Evolutionary conservation across 805 yeast species (phyloP), one percentile per base, ranked within the genome.

Genomic region (Metschnikowia lachancei): DNA sequence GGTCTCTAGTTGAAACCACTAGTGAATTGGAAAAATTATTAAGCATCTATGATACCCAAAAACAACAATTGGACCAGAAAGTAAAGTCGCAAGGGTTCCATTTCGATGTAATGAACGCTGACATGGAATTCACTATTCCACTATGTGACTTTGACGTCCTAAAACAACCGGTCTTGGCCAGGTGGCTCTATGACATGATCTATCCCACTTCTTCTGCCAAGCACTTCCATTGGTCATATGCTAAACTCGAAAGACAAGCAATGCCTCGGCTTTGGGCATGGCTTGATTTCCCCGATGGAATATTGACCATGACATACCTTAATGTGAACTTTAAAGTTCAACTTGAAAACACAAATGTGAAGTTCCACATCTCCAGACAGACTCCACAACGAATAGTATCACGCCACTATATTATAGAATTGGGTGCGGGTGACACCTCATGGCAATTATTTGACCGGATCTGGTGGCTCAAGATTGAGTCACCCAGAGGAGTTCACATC

Each of bases 181-280:
- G 70, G 22, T 61, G 64, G 47, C 43, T 72, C 4, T 70, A 54
- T 47, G 52, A 57, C 16, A 37, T 38, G 3, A 49, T 70, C 4
- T 55, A 55, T 35, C 66, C 66, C 0, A 45, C 63, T 3, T 64
- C 74, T 1, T 56, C 74, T 0, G 55, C 67, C 1, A 62, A 61
- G 39, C 65, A 67, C 38, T 68, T 63, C 48, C 68, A 70, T 50
- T 72, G 73, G 73, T 52, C 63, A 2, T 72, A 67, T 45, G 69
- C 76, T 14, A 70, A 65, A 47, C 36, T 71, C 14, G 67, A 68
- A 37, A 46, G 72, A 20, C 61, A 52, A 5, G 58, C 65, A 9
- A 47, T 69, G 12, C 72, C 74, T 0, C 52, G 49, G 26, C 39
- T 70, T 10, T 24, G 36, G 34, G 31, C 28, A 3, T 49, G 49